Evolutionary conservation across 345 rosid species (phyloP), one percentile per base, ranked within the genome.

Genomic region (Eucalyptus sp.): DNA sequence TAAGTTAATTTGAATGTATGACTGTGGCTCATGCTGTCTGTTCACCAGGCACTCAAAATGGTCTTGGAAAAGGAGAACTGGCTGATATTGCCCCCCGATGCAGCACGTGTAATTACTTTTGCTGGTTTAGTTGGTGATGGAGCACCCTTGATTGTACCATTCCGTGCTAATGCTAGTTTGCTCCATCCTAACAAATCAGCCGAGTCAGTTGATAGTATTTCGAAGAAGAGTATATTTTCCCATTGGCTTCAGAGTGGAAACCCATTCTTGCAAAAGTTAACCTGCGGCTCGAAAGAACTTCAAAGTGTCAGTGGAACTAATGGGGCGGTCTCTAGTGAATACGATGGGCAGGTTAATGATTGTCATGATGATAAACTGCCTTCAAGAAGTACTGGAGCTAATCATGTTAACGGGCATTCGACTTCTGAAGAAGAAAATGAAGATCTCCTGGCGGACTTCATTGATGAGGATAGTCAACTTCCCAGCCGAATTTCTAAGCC

Each of bases 391-490:
- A 83, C 89, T 76, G 95, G 92, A 89, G 87, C 68, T 48, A 93
- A 90, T 91, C 91, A 90, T 90, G 52, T 87, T 56, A 97, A 94
- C 54, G 96, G 99, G 86, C 93, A 91, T 90, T 90, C 96, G 85
- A 90, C 92, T 88, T 89, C 93, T 37, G 99, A 96, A 90, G 99
- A 98, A 91, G 99, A 98, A 93, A 95, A 97, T 91, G 99, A 98
- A 93, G 99, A 97, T 93, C 96, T 97, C 89, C 98, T 95, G 90
- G 99, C 99, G 44, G 99, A 98, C 92, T 97, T 95, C 89, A 97
- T 98, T 90, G 99, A 98, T 27, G 99, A 98, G 92, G 99, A 97
- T 90, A 98, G 99, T 93, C 99, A 98, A 93, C 99, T 95, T 86
- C 99, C 99, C 50, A 96, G 99, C 93, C 93, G 97, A 91, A 96